These are phyloP conservation scores for Heterobasidion irregulare DNA, from an alignment of 1,284 basidiomycete genomes.

Conservation along the genomic window DNA sequence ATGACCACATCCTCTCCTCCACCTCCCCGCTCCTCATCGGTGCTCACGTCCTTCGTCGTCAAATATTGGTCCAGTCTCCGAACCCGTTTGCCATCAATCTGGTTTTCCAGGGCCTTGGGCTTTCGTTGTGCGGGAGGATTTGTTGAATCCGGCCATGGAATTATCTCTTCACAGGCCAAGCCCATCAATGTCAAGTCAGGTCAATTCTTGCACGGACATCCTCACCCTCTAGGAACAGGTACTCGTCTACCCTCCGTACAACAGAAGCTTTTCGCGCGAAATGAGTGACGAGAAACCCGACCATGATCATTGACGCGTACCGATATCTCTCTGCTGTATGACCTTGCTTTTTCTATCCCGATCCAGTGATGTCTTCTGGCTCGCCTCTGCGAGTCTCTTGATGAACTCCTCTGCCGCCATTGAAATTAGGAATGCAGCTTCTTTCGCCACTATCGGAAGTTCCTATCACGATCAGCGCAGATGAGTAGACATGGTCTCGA, in stretches of 20 bases:
- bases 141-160: conserved; percentile 35
- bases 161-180: conserved; percentile 34
- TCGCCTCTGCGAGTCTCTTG: conserved; percentile 51
- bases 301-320: conserved; percentile 28
- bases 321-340: conserved; percentile 64
- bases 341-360: conserved; percentile 48
- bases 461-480: conserved; percentile 36
- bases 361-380: conserved; percentile 41
- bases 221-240: conserved; percentile 61
- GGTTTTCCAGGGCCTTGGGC: not conserved
- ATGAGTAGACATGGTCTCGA: not conserved
- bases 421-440: conserved; percentile 66
- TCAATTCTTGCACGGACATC: too few species aligned
- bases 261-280: conserved; percentile 36
- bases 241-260: conserved; percentile 61
- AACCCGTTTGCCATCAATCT: not conserved
- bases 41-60: not conserved
- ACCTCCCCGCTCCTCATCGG: conserved; percentile 3
- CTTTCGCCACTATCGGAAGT: conserved; percentile 61
- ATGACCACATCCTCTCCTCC: conserved; percentile 17
- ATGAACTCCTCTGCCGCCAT: conserved; percentile 77
- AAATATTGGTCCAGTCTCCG: not conserved
- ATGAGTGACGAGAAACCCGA: not conserved
- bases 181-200: not conserved
- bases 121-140: conserved; percentile 21